Percentiles rank a stretch among this genome's conserved stretches.
Conservation (phyloP, 768 basidiomycete species). For the Suillus discolor region DNA sequence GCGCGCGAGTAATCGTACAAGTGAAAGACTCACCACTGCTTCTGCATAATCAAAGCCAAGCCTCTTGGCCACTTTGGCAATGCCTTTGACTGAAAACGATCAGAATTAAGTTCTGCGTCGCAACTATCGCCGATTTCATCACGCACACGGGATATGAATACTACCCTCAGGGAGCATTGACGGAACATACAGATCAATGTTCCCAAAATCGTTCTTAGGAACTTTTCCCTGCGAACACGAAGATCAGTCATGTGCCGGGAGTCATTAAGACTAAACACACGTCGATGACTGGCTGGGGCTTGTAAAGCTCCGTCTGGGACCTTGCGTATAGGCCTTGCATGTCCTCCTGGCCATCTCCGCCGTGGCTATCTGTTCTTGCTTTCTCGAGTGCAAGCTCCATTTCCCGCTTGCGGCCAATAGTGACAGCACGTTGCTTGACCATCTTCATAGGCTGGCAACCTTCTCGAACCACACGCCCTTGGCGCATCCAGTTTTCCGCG, state of each 20-base stretch:
- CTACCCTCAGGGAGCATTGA: constrained; percentile 93
- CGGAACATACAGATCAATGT: constrained; percentile 93
- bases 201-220: constrained; percentile 95
- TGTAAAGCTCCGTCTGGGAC: constrained; percentile 81
- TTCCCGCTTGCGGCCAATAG: constrained; percentile 76
- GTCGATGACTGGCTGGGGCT: constrained; percentile 79
- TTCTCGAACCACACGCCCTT: constrained; percentile 70
- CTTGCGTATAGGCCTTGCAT: constrained; percentile 89
- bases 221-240: constrained; percentile 70
- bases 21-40: constrained; percentile 75
- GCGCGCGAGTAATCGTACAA: constrained; percentile 12
- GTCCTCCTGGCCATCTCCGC: constrained; percentile 49
- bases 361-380: constrained; percentile 38
- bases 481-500: constrained; percentile 93
- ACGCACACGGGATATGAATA: constrained; percentile 89
- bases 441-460: constrained; percentile 88
- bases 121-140: constrained; percentile 13
- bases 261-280: constrained; percentile 41
- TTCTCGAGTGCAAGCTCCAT: constrained; percentile 57
- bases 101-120: constrained; percentile 17
- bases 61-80: constrained; percentile 84
- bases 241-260: constrained; percentile 12
- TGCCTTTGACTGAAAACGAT: constrained; percentile 67
- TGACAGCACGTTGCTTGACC: constrained; percentile 83
- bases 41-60: constrained; percentile 91